These are phyloP conservation scores for Neurospora tetraspora DNA, from an alignment of 495 filamentous ascomycete genomes.

Conservation along the genomic window DNA sequence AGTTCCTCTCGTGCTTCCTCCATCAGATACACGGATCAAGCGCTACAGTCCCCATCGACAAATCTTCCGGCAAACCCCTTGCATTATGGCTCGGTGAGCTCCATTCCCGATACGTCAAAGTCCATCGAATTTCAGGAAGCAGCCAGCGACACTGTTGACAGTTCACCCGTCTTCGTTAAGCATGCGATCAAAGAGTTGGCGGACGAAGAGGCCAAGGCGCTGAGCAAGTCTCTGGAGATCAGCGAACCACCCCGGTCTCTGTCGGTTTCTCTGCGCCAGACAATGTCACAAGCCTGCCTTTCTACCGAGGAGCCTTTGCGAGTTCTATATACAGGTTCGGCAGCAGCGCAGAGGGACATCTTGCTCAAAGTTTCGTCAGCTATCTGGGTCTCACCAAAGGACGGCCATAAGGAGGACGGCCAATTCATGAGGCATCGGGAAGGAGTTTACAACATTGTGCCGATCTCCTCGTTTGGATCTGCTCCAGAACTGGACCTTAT, in stretches of 20 bases:
- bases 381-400: slow-evolving; percentile 33
- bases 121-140: slow-evolving; percentile 55
- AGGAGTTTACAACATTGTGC: slow-evolving; percentile 58
- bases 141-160: slow-evolving; percentile 26
- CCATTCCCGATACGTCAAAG: slow-evolving; percentile 10
- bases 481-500: slow-evolving; percentile 66
- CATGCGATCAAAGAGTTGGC: slow-evolving; percentile 52
- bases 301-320: slow-evolving; percentile 56
- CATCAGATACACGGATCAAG: slow-evolving; percentile 26
- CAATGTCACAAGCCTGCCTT: slow-evolving; percentile 56
- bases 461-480: slow-evolving; percentile 59
- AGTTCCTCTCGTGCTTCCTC: slow-evolving; percentile 33
- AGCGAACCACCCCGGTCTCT: slow-evolving; percentile 27
- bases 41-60: slow-evolving; percentile 33
- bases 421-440: slow-evolving; percentile 13
- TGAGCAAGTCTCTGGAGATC: slow-evolving; percentile 33
- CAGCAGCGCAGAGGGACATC: slow-evolving; percentile 54
- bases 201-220: slow-evolving; percentile 38
- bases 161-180: slow-evolving; percentile 46
- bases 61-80: slow-evolving; percentile 26
- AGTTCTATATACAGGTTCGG: slow-evolving; percentile 57
- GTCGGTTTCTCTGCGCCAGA: slow-evolving; percentile 56
- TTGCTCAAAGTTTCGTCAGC: slow-evolving; percentile 67
- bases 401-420: slow-evolving; percentile 11
- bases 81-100: slow-evolving; percentile 19